Percentiles rank a stretch among this genome's conserved stretches.
Evolutionary conservation across 2,329 filamentous ascomycete species (phyloP).

Genomic region (Coleophoma cylindrospora): DNA sequence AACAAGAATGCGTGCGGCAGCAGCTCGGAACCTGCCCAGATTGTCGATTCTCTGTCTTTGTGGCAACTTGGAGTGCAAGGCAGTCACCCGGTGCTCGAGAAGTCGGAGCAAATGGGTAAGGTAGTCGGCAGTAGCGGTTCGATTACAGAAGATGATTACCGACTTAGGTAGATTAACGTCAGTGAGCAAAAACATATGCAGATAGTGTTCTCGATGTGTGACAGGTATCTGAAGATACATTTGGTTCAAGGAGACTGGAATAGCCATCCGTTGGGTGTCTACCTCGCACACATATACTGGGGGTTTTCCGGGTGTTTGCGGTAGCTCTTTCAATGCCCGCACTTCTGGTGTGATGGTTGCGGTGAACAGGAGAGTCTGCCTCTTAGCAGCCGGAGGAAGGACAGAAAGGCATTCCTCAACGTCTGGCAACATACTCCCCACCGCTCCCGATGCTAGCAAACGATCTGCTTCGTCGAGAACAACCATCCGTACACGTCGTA

Average conservation of each 20-base stretch:
- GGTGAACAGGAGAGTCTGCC: conserved; percentile 95
- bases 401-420: conserved; percentile 82
- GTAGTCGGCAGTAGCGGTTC: conserved; percentile 81
- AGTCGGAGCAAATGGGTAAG: conserved; percentile 83
- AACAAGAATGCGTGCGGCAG: conserved; percentile 82
- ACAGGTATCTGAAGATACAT: conserved; percentile 84
- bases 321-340: conserved; percentile 74
- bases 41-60: conserved; percentile 85
- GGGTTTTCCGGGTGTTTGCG: conserved; percentile 61
- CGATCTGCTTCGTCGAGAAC: conserved; percentile 96
- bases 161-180: conserved; percentile 69
- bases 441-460: conserved; percentile 65
- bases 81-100: conserved; percentile 84
- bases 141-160: conserved; percentile 91
- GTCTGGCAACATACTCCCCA: conserved; percentile 90
- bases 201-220: conserved; percentile 90
- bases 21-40: conserved; percentile 84
- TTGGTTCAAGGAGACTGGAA: conserved; percentile 77
- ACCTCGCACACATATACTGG: conserved; percentile 88
- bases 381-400: conserved; percentile 68
- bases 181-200: conserved; percentile 83
- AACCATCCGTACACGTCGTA: conserved; percentile 75
- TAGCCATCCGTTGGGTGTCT: conserved; percentile 67
- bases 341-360: conserved; percentile 94
- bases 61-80: conserved; percentile 80